Conservation (phyloP, 139 green algal species). For the Chlorella sp. region DNA sequence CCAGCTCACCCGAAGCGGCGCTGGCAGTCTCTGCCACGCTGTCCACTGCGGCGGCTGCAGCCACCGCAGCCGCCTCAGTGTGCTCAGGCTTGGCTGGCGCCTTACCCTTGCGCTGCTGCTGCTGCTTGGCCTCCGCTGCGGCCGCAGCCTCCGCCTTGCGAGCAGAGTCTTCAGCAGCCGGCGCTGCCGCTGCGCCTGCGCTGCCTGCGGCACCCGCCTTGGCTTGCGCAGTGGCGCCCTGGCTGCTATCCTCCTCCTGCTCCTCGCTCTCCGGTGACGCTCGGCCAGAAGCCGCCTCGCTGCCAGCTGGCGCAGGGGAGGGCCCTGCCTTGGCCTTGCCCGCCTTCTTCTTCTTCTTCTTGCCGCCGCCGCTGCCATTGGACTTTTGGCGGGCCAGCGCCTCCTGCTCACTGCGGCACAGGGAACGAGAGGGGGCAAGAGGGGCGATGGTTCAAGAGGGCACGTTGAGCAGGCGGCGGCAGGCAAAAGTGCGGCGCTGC, state of each 20-base stretch:
- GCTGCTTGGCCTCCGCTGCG: not conserved
- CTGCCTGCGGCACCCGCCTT: too few relatives aligned
- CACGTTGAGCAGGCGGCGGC: too few relatives aligned
- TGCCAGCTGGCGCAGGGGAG: not conserved
- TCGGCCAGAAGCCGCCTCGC: not conserved
- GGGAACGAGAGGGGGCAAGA: too few relatives aligned
- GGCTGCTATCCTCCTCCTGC: not conserved
- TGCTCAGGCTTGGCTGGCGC: not conserved
- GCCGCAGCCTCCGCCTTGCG: not conserved
- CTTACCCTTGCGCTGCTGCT: constrained; percentile 19
- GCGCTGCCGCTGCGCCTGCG: not conserved
- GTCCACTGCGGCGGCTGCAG: not conserved
- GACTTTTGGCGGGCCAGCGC: constrained; percentile 14
- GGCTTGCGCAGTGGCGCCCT: not conserved
- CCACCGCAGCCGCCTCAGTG: not conserved
- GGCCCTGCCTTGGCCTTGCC: constrained; percentile 14
- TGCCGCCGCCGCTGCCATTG: constrained; percentile 6
- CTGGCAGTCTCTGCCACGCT: constrained; percentile 10
- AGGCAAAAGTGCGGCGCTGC: too few relatives aligned
- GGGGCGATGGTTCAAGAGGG: not conserved
- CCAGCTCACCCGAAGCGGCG: constrained; percentile 7
- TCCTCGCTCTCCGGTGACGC: not conserved
- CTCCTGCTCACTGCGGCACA: constrained; percentile 17
- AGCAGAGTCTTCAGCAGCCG: not conserved
- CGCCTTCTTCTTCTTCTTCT: constrained; percentile 54